These are phyloP conservation scores for Venturia nashicola DNA, from an alignment of 2,329 filamentous ascomycete genomes.

Conservation along the genomic window DNA sequence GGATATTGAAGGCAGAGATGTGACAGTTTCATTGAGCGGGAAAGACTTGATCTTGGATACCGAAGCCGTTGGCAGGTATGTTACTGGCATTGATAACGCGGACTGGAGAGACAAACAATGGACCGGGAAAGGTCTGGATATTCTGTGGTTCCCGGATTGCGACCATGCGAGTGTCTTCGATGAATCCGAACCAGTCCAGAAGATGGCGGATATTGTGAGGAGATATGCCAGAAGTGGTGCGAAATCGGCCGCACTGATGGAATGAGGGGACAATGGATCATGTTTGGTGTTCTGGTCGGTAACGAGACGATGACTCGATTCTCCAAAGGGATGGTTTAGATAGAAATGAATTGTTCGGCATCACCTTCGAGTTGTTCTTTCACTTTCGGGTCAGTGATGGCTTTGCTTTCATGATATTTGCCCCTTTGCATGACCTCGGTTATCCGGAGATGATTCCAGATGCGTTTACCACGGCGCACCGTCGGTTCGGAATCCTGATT, in stretches of 20 bases:
- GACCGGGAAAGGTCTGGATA: not conserved
- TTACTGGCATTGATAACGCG: conserved; percentile 26
- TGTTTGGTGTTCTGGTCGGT: not conserved
- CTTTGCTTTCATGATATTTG: too few species aligned
- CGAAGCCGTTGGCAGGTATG: conserved; percentile 43
- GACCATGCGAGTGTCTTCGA: conserved; percentile 5
- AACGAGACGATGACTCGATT: not conserved
- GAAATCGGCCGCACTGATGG: not conserved
- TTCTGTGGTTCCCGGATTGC: not conserved
- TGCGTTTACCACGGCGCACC: not conserved
- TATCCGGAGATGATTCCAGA: not conserved
- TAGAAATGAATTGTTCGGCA: not conserved
- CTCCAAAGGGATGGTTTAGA: not conserved
- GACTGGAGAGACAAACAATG: conserved; percentile 7
- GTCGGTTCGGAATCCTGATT: too few species aligned
- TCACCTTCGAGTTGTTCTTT: too few species aligned
- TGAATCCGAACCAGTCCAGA: not conserved
- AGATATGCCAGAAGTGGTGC: conserved; percentile 1
- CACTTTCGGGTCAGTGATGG: too few species aligned
- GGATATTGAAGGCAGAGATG: conserved; percentile 32
- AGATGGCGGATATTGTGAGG: not conserved
- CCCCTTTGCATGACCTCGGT: not conserved
- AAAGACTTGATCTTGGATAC: conserved; percentile 55
- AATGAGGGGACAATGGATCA: not conserved
- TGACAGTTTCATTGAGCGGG: conserved; percentile 47